Evolutionary conservation across 2,329 filamentous ascomycete species (phyloP), one percentile per base, ranked within the genome.

Genomic region (Tolypocladium tropicale): DNA sequence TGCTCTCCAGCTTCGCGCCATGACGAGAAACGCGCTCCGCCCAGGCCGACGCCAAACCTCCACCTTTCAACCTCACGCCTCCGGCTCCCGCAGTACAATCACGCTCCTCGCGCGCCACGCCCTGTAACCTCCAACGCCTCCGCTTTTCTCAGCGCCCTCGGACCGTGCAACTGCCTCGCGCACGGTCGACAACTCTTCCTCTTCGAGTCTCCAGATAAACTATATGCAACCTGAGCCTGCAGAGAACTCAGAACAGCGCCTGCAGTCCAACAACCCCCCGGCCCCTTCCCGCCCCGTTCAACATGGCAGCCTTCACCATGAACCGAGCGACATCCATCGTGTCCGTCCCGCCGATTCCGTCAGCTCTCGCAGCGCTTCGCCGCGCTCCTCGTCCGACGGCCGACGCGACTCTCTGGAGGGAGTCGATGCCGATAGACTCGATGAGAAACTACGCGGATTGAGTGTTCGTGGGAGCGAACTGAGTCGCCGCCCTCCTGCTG

Each of bases 221-320:
- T 85, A 79, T 83, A 86, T 86, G 83, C 83, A 84, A 76, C 76
- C 74, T 79, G 79, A 78, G 77, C 74, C 74, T 61, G 66, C 67
- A 64, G 74, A 76, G 68, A 72, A 67, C 76, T 71, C 73, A 70
- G 68, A 74, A 72, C 67, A 67, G 62, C 67, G 65, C 65, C 68
- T 65, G 62, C 72, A 72, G 59, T 64, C 70, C 62, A 71, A 63
- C 69, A 67, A 64, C 63, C 60, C 72, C 59, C 62, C 67, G 56
- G 63, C 65, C 57, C 57, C 69, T 41, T 59, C 68, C 52, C 55
- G 61, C 62, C 57, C 70, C 62, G 69, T 72, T 70, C 80, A 85
- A 78, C 69, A 85, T 86, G 83, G 83, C 80, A 72, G 73, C 66
- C 68, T 68, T 68, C 71, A 72, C 66, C 67, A 74, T 64, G 73